A percentile compares a stretch with the other conserved stretches of the same genome.
Evolutionary conservation across 768 basidiomycete species (phyloP).

Genomic region (Tylopilus felleus): DNA sequence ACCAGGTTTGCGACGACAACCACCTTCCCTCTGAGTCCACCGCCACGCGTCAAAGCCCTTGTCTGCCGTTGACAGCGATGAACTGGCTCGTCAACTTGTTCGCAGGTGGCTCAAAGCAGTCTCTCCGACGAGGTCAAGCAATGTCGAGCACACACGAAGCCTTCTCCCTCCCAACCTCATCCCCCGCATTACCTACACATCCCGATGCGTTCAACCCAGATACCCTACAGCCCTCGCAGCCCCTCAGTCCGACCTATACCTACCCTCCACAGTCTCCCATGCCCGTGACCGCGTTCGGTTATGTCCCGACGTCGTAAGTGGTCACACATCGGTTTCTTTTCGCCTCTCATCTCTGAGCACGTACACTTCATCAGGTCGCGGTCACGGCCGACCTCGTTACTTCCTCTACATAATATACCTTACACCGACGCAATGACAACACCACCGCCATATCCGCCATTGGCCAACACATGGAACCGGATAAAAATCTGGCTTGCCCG

Average conservation of each 20-base stretch:
- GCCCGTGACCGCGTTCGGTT: constrained; percentile 48
- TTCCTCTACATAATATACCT: constrained; percentile 64
- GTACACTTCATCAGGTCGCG: constrained; percentile 30
- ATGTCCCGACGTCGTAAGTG: constrained; percentile 53
- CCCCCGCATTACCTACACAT: constrained; percentile 52
- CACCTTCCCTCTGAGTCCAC: not conserved
- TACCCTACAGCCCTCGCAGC: constrained; percentile 47
- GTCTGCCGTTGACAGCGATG: constrained; percentile 40
- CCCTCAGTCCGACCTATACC: constrained; percentile 56
- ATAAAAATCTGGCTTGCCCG: constrained; percentile 76
- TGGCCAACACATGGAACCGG: constrained; percentile 81
- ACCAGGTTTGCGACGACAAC: not conserved
- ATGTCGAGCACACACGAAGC: constrained; percentile 83
- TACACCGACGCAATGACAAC: constrained; percentile 39
- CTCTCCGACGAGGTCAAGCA: constrained; percentile 56
- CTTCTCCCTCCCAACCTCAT: constrained; percentile 78
- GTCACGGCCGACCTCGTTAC: constrained; percentile 52
- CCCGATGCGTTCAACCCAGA: constrained; percentile 61
- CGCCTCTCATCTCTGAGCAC: constrained; percentile 2
- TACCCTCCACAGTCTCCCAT: constrained; percentile 67
- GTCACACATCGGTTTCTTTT: constrained; percentile 2
- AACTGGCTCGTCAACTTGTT: constrained; percentile 74
- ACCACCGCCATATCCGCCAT: constrained; percentile 62
- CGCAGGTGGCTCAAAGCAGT: constrained; percentile 46
- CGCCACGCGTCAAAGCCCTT: constrained; percentile 1